Conservation (phyloP, 2,329 filamentous ascomycete genomes). For the Penicillium expansum region DNA sequence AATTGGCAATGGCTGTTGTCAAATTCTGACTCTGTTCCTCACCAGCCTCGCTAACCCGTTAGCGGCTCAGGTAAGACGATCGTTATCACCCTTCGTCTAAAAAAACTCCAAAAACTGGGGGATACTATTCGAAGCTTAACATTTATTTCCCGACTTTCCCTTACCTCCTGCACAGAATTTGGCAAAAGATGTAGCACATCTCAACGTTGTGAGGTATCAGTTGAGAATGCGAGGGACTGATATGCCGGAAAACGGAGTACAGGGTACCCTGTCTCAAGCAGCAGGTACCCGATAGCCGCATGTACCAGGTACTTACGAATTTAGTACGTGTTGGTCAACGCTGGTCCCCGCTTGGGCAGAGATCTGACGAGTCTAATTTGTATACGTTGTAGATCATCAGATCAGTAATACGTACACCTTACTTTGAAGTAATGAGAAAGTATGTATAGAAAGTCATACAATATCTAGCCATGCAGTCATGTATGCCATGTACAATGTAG, state of each 20-base stretch:
- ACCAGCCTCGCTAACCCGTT: constrained; percentile 14
- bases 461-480: too few species aligned
- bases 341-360: constrained; percentile 3
- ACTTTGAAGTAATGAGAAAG: neutral
- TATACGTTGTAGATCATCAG: neutral
- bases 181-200: neutral
- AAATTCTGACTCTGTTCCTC: constrained; percentile 3
- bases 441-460: neutral
- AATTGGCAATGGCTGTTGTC: constrained; percentile 1
- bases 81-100: constrained; percentile 16
- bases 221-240: constrained; percentile 10
- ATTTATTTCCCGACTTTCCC: constrained; percentile 9
- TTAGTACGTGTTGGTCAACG: neutral
- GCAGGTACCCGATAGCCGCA: neutral
- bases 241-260: neutral
- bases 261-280: neutral
- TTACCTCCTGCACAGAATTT: constrained; percentile 13
- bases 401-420: neutral
- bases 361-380: neutral
- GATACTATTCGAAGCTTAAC: neutral
- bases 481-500: neutral
- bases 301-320: constrained; percentile 3
- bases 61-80: constrained; percentile 14
- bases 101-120: neutral
- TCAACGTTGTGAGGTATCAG: constrained; percentile 10